Evolutionary conservation across 1,284 basidiomycete species (phyloP), one percentile per base, ranked within the genome.

Genomic region (Ganoderma sp.): DNA sequence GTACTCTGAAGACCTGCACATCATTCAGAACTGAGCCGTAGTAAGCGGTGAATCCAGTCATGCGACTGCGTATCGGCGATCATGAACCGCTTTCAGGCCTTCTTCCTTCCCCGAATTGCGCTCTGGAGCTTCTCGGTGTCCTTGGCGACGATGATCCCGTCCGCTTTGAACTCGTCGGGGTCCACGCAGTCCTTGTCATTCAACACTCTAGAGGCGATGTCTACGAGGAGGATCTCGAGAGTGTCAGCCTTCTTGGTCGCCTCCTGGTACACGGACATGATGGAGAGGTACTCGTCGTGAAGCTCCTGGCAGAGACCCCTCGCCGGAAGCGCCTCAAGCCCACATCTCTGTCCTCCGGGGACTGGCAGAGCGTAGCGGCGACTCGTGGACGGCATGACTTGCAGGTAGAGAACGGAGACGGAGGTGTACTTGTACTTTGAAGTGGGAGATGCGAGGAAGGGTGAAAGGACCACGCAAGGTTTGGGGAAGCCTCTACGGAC

Each of bases 171-270:
- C n/a, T 50, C 48, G 6, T 50, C 48, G 8, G 22, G n/a, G 48
- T 50, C 48, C 9, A n/a, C 12, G 12, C 37, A 1, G 37, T 5
- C 37, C 6, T 22, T n/a, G 10, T 50, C 48, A 19, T 45, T 45
- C 22, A 22, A 3, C n/a, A 4, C 3, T n/a, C 22, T 50, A n/a
- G 22, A 19, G 45, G n/a, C 48, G 48, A 50, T 50, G 8, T 50
- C 48, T 10, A 10, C 22, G 48, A 50, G n/a, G 48, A 50, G 48
- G 48, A 50, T 50, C 22, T 50, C 48, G 48, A 50, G 48, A 3
- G 48, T n/a, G n/a, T 50, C 48, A n/a, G 48, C 48, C 48, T 50
- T n/a, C 22, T 50, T 22, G n/a, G 48, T 50, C n/a, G 48, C 48
- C 22, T 50, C 8, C 48, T 50, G n/a, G 22, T 50, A 25, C 3